Conservation (phyloP, 768 basidiomycete species). For the Mycena rosella region DNA sequence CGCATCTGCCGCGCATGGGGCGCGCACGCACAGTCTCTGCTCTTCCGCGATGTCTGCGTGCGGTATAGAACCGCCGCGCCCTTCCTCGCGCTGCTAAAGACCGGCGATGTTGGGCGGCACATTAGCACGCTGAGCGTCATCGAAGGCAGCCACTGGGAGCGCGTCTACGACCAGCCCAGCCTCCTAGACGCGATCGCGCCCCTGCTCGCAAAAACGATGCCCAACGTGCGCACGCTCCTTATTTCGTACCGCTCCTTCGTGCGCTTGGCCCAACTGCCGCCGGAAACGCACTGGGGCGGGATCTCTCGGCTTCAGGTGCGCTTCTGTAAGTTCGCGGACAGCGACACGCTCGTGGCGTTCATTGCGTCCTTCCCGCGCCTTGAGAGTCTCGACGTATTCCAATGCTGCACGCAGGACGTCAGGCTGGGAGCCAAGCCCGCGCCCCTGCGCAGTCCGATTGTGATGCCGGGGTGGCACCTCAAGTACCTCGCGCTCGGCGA, state of each 20-base stretch:
- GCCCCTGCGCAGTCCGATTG: not conserved
- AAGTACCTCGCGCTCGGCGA: conserved; percentile 25
- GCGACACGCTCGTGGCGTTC: conserved; percentile 15
- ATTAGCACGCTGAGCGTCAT: not conserved
- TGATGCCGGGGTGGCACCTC: conserved; percentile 17
- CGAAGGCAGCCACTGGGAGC: not conserved
- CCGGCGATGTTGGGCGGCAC: conserved; percentile 1
- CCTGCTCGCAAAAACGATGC: not conserved
- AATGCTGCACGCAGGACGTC: conserved; percentile 8
- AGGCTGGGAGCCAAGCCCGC: too few relatives aligned
- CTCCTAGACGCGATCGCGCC: not conserved
- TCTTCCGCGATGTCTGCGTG: conserved; percentile 22
- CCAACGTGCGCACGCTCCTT: conserved; percentile 14
- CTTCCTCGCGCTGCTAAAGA: conserved; percentile 12
- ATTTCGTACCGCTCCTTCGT: not conserved
- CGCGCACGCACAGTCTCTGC: conserved; percentile 19
- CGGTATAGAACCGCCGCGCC: not conserved
- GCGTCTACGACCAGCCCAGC: not conserved
- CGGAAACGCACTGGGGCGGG: not conserved
- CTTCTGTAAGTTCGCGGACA: conserved; percentile 17
- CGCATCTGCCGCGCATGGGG: conserved; percentile 26
- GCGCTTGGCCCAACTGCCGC: too few relatives aligned
- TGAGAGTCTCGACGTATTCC: conserved; percentile 25
- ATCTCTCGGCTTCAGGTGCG: conserved; percentile 18
- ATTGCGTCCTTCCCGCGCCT: conserved; percentile 21